These are phyloP conservation scores for Coniochaeta prunicola DNA, from an alignment of 2,329 filamentous ascomycete species.

Conservation along the genomic window DNA sequence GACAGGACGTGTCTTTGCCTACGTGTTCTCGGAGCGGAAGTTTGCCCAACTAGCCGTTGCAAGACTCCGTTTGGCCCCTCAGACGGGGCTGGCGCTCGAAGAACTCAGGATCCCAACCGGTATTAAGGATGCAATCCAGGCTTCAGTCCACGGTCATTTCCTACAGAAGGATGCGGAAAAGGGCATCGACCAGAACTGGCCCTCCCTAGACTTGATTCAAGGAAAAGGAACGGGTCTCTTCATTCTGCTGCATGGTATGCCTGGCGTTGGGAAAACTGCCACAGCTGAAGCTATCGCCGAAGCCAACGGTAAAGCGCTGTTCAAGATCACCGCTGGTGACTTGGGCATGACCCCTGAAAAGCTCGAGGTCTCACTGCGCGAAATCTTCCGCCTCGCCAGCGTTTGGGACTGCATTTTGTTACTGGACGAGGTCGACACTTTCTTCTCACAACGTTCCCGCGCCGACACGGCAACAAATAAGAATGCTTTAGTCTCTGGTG, in stretches of 20 bases:
- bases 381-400: slow-evolving; percentile 18
- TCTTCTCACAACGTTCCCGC: slow-evolving; percentile 21
- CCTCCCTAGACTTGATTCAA: slow-evolving; percentile 8
- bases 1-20: slow-evolving; percentile 5
- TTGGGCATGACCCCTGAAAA: slow-evolving; percentile 18
- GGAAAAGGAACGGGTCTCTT: slow-evolving; percentile 27
- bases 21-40: slow-evolving; percentile 8
- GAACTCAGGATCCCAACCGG: slow-evolving; percentile 4
- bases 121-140: slow-evolving; percentile 5
- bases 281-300: slow-evolving; percentile 29
- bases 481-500: slow-evolving; percentile 25
- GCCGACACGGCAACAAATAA: slow-evolving; percentile 15
- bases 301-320: slow-evolving; percentile 20
- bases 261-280: slow-evolving; percentile 30
- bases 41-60: slow-evolving; percentile 3
- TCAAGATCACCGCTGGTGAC: slow-evolving; percentile 18
- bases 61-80: slow-evolving; percentile 1
- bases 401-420: slow-evolving; percentile 33
- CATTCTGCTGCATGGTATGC: slow-evolving; percentile 25
- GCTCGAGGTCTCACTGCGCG: slow-evolving; percentile 17
- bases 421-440: slow-evolving; percentile 34
- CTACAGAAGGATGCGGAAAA: slow-evolving; percentile 3
- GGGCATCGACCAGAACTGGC: background rate
- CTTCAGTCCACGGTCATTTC: slow-evolving; percentile 5
- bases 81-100: slow-evolving; percentile 4